Base-by-base conservation (phyloP, 129 eudicot species). In the Sambucus nigra region DNA sequence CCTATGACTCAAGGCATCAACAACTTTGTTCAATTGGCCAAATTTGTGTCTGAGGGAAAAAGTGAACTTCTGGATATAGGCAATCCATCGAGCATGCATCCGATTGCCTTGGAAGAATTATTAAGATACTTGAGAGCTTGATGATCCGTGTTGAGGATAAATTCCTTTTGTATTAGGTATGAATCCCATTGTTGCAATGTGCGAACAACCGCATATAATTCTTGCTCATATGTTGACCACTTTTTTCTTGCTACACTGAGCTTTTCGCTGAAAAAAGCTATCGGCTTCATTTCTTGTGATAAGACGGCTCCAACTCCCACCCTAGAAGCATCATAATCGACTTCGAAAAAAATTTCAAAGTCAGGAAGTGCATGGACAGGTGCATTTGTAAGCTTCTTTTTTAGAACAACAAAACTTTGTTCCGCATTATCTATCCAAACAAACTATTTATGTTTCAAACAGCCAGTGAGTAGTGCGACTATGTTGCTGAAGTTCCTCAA, bases 221-320 rank as follows among this genome's bases (percentile, higher is more conserved):
- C 39, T 22, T 0, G n/a, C 10, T 51, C 57, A 26, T 51, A 15
- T 4, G 57, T 25, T 1, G 57, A 51, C 15, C 17, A 51, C 14
- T 51, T 51, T 11, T 4, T 1, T 23, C 39, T 25, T 0, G 14
- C 19, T 5, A 15, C 39, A 25, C 18, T 51, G 3, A 51, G 25
- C 5, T 51, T 51, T 15, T 51, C 39, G 10, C 57, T 40, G 7
- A 55, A 38, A 12, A 33, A 55, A 5, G 61, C 29, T 3, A 55
- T 13, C 1, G 47, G 48, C 29, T 25, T 45, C 24, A 47, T 25
- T 26, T 45, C 64, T 29, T 45, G 65, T 17, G 44, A 45, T 17
- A 60, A 55, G 7, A 60, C 41, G 6, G 54, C 54, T 2, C 54
- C 44, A 45, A 47, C 46, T 5, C 65, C 54, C 15, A 46, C 13